A percentile compares a stretch with the other conserved stretches of the same genome.
phyloP scores from a whole-genome alignment of 75 land plant genomes.

The Cunninghamia lanceolata region DNA sequence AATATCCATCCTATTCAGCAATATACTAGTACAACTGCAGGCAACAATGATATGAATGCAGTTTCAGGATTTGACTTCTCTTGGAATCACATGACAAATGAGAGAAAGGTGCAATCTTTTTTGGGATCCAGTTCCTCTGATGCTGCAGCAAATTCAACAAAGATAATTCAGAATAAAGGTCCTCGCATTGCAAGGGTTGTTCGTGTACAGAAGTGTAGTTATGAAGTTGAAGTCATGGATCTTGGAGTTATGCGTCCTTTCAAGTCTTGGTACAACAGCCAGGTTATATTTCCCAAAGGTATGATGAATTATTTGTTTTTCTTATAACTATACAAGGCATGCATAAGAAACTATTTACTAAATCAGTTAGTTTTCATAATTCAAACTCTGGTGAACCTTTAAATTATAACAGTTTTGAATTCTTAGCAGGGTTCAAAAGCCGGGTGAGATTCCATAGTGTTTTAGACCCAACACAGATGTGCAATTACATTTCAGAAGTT shows the following conservation, averaged over 20 bases:
- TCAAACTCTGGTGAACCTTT: background rate
- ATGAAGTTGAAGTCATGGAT: slow-evolving; percentile 49
- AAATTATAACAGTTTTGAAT: slow-evolving; percentile 3
- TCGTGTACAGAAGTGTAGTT: slow-evolving; percentile 35
- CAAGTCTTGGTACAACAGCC: slow-evolving; percentile 53
- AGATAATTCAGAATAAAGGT: slow-evolving; percentile 39
- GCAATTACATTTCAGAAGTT: slow-evolving; percentile 82
- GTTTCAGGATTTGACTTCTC: background rate
- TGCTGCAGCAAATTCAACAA: slow-evolving; percentile 28
- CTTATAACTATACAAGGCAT: background rate
- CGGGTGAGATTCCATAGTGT: slow-evolving; percentile 62
- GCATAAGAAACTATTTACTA: background rate
- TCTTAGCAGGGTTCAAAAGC: slow-evolving; percentile 78
- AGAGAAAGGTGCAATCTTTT: slow-evolving; percentile 3
- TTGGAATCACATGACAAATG: slow-evolving; percentile 3
- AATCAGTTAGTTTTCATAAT: background rate
- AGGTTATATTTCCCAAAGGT: slow-evolving; percentile 81
- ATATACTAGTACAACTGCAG: background rate
- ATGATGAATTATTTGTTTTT: background rate
- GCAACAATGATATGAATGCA: background rate
- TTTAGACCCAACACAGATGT: slow-evolving; percentile 67
- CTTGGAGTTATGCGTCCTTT: slow-evolving; percentile 45
- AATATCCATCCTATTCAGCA: background rate
- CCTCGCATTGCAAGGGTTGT: slow-evolving; percentile 68
- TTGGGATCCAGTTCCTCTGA: slow-evolving; percentile 13